These are phyloP conservation scores for Phytophthora pini DNA, from an alignment of 352 stramenopile species.

Conservation along the genomic window DNA sequence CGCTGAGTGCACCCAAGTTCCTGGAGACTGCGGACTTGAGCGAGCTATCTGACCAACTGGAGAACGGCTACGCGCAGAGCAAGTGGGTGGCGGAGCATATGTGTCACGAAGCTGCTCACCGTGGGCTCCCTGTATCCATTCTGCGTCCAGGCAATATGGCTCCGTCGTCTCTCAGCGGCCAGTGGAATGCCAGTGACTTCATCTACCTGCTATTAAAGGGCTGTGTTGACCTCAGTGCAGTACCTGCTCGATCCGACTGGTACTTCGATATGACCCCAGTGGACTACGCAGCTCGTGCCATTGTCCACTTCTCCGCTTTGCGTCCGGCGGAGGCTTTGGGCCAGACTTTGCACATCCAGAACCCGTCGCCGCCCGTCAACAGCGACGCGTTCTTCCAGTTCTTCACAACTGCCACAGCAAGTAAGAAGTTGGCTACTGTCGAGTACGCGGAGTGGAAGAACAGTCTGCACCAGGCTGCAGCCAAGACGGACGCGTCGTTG, in stretches of 20 bases:
- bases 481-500: constrained; percentile 31
- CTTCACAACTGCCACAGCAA: constrained; percentile 37
- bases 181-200: constrained; percentile 91
- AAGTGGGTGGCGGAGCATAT: constrained; percentile 94
- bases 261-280: constrained; percentile 93
- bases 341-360: constrained; percentile 82
- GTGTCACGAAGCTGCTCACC: constrained; percentile 76
- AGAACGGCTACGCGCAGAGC: constrained; percentile 89
- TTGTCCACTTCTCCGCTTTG: constrained; percentile 79
- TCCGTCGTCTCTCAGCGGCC: constrained; percentile 57
- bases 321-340: constrained; percentile 61
- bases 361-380: constrained; percentile 45
- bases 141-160: constrained; percentile 93
- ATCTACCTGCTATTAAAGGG: constrained; percentile 90
- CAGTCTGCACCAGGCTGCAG: constrained; percentile 35
- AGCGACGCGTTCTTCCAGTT: constrained; percentile 61
- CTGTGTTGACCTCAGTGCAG: constrained; percentile 64
- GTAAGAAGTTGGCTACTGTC: constrained; percentile 35
- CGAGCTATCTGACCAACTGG: constrained; percentile 63
- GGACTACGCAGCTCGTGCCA: constrained; percentile 89
- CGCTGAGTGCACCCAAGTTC: constrained; percentile 36
- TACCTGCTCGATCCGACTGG: constrained; percentile 75
- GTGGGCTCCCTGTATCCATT: constrained; percentile 87
- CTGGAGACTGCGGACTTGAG: constrained; percentile 63
- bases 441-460: constrained; percentile 53